phyloP scores from a whole-genome alignment of 2,329 filamentous ascomycete species.

The Coniochaeta sp. region DNA sequence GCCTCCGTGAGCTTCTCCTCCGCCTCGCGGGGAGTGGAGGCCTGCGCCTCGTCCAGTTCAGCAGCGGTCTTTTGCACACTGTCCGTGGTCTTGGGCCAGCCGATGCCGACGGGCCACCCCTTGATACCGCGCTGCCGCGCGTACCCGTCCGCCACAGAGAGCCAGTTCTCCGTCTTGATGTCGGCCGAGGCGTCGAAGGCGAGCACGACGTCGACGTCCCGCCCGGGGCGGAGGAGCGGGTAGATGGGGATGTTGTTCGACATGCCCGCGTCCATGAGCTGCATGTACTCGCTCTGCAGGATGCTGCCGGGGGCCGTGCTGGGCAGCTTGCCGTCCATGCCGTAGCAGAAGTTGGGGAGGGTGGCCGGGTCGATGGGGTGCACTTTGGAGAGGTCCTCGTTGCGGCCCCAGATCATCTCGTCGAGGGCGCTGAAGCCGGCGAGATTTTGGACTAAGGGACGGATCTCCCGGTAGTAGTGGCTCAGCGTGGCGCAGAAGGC shows the following conservation, averaged over 20 bases:
- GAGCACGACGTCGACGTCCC: constrained; percentile 82
- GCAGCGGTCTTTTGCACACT: constrained; percentile 52
- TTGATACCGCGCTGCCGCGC: constrained; percentile 83
- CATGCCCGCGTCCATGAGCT: constrained; percentile 97
- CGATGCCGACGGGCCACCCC: constrained; percentile 91
- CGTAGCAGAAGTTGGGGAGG: constrained; percentile 83
- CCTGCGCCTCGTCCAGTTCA: constrained; percentile 63
- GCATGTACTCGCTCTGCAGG: constrained; percentile 62
- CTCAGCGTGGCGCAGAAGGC: constrained; percentile 94
- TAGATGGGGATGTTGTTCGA: constrained; percentile 97
- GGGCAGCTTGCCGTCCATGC: constrained; percentile 70
- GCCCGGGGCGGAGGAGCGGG: constrained; percentile 78
- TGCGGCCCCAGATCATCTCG: constrained; percentile 72
- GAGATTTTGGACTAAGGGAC: constrained; percentile 70
- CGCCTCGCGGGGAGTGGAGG: constrained; percentile 51
- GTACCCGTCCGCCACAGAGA: constrained; percentile 89
- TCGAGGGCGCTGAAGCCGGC: constrained; percentile 73
- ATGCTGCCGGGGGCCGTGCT: constrained; percentile 72
- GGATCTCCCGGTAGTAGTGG: constrained; percentile 91
- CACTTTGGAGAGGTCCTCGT: constrained; percentile 80
- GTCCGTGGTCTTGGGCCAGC: constrained; percentile 69
- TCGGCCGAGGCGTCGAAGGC: constrained; percentile 95
- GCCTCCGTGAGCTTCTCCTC: constrained; percentile 58
- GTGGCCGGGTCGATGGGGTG: constrained; percentile 90
- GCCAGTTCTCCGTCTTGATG: constrained; percentile 91